Conservation (phyloP, 1,284 basidiomycete genomes). For the Moesziomyces parantarcticus region DNA sequence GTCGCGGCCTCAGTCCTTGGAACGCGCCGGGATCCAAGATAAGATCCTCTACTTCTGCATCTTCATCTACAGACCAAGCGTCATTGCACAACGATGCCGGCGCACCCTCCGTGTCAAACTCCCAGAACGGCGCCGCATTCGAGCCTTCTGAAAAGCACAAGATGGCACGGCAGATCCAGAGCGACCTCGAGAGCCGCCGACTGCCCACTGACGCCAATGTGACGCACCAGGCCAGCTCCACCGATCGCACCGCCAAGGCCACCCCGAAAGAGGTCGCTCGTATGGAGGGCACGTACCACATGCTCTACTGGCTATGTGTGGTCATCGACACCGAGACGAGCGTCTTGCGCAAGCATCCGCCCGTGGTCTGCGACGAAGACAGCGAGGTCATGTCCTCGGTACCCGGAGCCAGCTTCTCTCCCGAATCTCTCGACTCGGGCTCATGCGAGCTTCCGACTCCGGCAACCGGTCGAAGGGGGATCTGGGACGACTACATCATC, state of each 20-base stretch:
- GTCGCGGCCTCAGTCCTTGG: slow-evolving; percentile 19
- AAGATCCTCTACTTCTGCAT: background rate
- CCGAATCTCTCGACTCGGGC: background rate
- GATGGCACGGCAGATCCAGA: slow-evolving; percentile 17
- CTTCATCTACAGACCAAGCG: background rate
- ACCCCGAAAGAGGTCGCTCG: slow-evolving; percentile 1
- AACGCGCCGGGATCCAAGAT: background rate
- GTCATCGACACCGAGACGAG: slow-evolving; percentile 29
- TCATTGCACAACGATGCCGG: background rate
- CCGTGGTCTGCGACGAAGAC: slow-evolving; percentile 27
- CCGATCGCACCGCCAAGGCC: background rate
- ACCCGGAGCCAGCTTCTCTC: background rate
- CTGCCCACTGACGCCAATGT: background rate
- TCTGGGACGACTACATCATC: slow-evolving; percentile 37
- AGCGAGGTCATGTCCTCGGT: slow-evolving; percentile 12
- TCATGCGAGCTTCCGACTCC: background rate
- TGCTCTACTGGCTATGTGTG: slow-evolving; percentile 28
- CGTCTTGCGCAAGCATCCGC: slow-evolving; percentile 22
- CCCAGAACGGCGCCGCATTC: background rate
- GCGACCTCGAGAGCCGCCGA: slow-evolving; percentile 15
- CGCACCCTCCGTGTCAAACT: background rate
- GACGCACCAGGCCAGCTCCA: background rate
- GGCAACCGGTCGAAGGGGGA: slow-evolving; percentile 4
- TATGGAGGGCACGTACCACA: slow-evolving; percentile 33
- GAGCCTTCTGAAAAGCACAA: background rate